Percentiles rank a stretch among this genome's conserved stretches.
These are phyloP conservation scores for Mycotypha africana DNA, from an alignment of 371 early-diverging fungal genomes.

Conservation along the genomic window DNA sequence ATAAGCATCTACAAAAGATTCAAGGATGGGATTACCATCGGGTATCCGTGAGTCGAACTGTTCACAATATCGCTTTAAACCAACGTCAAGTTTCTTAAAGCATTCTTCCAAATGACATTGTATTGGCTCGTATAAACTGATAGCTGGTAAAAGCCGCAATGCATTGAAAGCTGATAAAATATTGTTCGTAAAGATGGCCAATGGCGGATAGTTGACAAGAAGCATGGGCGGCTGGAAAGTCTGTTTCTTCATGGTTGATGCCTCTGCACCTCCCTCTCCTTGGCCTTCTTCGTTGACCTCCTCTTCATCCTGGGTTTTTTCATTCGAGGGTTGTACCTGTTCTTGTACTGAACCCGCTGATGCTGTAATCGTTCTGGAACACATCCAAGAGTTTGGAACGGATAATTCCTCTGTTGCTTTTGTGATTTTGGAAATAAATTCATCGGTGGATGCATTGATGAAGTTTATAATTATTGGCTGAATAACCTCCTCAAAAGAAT, in stretches of 20 bases:
- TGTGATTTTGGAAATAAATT: conserved; percentile 33
- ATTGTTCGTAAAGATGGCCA: conserved; percentile 67
- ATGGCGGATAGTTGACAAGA: conserved; percentile 63
- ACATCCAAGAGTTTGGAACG: conserved; percentile 50
- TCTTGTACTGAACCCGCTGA: no score
- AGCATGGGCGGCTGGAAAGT: conserved; percentile 45
- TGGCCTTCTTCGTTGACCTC: no score
- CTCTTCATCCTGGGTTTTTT: conserved; percentile 6
- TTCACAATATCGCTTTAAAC: conserved; percentile 42
- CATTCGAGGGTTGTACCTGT: conserved; percentile 1
- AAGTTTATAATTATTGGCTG: conserved; percentile 47
- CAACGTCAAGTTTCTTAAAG: conserved; percentile 32
- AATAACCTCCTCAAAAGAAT: conserved; percentile 60
- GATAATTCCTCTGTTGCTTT: conserved; percentile 23
- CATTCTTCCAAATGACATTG: conserved; percentile 26
- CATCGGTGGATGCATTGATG: conserved; percentile 44
- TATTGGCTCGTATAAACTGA: conserved; percentile 21
- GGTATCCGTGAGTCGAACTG: conserved; percentile 16
- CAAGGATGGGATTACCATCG: conserved; percentile 16
- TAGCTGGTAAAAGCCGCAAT: conserved; percentile 59
- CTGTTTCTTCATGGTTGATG: conserved; percentile 7
- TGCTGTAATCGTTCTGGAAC: conserved; percentile 7
- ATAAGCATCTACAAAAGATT: conserved; percentile 36
- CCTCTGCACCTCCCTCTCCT: conserved; percentile 6
- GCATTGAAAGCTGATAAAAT: conserved; percentile 63